Conservation (phyloP, 352 stramenopile genomes). For the Globisporangium abappressorium region DNA sequence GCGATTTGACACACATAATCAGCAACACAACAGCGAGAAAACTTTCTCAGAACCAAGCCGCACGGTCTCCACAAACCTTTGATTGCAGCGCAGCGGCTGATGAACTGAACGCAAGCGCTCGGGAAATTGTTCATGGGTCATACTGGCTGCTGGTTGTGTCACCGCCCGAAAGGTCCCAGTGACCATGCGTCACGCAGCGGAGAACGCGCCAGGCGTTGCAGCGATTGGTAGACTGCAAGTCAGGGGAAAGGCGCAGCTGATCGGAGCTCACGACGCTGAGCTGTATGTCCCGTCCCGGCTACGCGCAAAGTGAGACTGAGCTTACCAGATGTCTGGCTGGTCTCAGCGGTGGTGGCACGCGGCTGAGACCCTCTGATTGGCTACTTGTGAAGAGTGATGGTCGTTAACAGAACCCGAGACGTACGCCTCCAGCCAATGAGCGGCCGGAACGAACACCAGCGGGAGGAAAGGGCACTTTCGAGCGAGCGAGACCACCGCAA, state of each 20-base stretch:
- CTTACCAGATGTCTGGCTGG: slow-evolving; percentile 5
- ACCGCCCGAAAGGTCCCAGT: background rate
- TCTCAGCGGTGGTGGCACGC: slow-evolving; percentile 6
- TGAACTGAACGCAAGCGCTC: slow-evolving; percentile 1
- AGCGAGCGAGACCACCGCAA: background rate
- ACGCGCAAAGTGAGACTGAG: background rate
- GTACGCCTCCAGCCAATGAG: slow-evolving; percentile 4
- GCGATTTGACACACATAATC: slow-evolving; percentile 2
- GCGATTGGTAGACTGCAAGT: background rate
- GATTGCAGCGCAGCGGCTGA: background rate
- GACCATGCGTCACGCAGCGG: background rate
- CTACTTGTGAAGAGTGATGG: background rate
- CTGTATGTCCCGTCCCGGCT: background rate
- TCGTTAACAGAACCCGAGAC: background rate
- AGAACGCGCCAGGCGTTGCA: background rate
- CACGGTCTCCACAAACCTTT: background rate
- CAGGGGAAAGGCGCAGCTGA: background rate
- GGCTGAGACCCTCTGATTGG: background rate
- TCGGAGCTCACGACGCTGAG: background rate
- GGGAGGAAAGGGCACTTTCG: background rate
- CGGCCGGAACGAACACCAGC: background rate
- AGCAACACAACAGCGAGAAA: background rate
- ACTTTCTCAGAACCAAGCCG: background rate
- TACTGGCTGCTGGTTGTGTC: background rate
- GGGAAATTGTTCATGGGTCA: background rate